Base-by-base conservation (phyloP, 768 basidiomycete genomes). In the Suillus placidus region DNA sequence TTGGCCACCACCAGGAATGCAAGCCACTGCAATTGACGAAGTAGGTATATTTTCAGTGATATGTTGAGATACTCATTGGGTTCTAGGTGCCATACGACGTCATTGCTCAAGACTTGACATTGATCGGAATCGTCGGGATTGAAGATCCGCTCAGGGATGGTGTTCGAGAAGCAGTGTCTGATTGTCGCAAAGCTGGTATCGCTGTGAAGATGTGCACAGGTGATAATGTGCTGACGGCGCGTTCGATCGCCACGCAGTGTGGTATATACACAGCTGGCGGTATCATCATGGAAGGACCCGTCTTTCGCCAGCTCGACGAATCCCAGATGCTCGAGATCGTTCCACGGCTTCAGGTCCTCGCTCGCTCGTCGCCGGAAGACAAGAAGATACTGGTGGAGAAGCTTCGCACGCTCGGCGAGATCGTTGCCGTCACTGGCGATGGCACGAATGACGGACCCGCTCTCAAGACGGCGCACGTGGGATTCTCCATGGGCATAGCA, bases 381-480 rank as follows among this genome's bases (percentile, higher is more conserved):
- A 99, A 99, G 86, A 91, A 94, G 75, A 80, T 95, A 10, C 83
- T 99, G 16, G 97, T 99, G 37, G 88, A 93, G 74, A 94, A 89
- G 23, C 84, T 98, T 56, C 93, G 94, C 75, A 81, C 82, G 23
- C 85, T 95, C 60, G 95, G 95, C 14, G 93, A 97, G 76, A 89
- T 95, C 66, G 93, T 96, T 34, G 94, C 94, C 66, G 97, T 99
- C 51, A 98, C 97, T 34, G 97, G 97, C 52, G 97, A 99, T 68
- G 97, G 97, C 68, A 97, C 96, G 5, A 99, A 99, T 78, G 97
- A 99, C 73, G 97, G 95, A 0, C 96, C 95, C 37, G 96, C 96
- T 8, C 85, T 99, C 67, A 97, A 96, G 81, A 92, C 92, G 1
- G 97, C 97, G 32, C 84, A 99, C 71, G 95, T 99, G 37, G 97